Base-by-base conservation (phyloP, 2,329 filamentous ascomycete genomes). In the Monilinia laxa region DNA sequence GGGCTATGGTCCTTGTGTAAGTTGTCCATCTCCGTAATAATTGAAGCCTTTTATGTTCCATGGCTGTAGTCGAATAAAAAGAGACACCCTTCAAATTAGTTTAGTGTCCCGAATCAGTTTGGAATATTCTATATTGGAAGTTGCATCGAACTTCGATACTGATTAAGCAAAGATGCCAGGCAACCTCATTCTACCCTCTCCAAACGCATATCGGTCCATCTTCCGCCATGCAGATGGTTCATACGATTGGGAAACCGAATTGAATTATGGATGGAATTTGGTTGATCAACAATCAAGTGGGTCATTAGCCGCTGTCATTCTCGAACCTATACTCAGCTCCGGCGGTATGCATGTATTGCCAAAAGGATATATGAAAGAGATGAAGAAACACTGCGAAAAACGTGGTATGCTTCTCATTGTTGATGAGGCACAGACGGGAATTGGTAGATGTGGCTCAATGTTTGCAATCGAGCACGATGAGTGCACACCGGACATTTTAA, bases 211-310 rank as follows among this genome's bases (percentile, higher is more conserved):
- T 72, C 83, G 86, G 4, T 88, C 86, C 0, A 79, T 83, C 0
- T 90, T 90, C 75, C 81, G 84, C 12, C 81, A 82, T 47, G 28
- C 81, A 0, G 85, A 89, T 69, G 86, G 86, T 0, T 81, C 81
- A 0, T 85, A 90, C 69, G 87, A 90, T 73, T 90, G 87, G 87
- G 79, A 86, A 70, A 82, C 84, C 0, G 87, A 90, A 73, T 77
- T 90, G 18, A 81, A 86, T 14, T 89, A 84, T 70, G 86, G 85
- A 5, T 90, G 85, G 81, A 78, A 79, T 23, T 78, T 89, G 76
- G 79, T 90, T 25, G 86, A 90, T 68, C 79, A 81, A 55, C 82
- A 85, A 65, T 85, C 82, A 0, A 83, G 81, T 66, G 87, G 87
- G 0, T 88, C 85, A 0, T 79, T 90, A 2, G 87, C 87, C 0